Evolutionary conservation across 2,329 filamentous ascomycete genomes (phyloP).

Genomic region (Monilinia vaccinii-corymbosi): DNA sequence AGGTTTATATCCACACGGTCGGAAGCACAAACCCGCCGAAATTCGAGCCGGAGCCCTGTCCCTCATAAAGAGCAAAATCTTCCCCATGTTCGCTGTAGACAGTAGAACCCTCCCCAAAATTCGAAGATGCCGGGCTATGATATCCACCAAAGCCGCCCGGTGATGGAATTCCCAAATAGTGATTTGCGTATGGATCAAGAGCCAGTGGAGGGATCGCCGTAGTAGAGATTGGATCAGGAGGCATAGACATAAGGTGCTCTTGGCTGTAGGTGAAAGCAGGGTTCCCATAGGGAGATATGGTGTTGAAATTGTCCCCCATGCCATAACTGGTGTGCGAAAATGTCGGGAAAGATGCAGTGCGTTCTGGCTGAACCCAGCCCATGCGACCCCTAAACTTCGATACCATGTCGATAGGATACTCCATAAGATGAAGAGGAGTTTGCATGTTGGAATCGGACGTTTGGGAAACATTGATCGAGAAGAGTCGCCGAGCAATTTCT

Average conservation of each 20-base stretch:
- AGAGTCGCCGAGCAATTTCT: slow-evolving; percentile 70
- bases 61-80: slow-evolving; percentile 30
- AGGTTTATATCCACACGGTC: slow-evolving; percentile 30
- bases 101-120: slow-evolving; percentile 51
- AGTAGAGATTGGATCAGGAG: slow-evolving; percentile 38
- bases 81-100: slow-evolving; percentile 56
- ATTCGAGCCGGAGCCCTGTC: slow-evolving; percentile 25
- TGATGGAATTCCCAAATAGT: slow-evolving; percentile 56
- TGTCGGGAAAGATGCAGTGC: slow-evolving; percentile 52
- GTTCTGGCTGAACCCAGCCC: slow-evolving; percentile 53
- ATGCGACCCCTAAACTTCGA: slow-evolving; percentile 60
- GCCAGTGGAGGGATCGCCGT: slow-evolving; percentile 45
- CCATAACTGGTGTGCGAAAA: slow-evolving; percentile 49
- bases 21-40: slow-evolving; percentile 32
- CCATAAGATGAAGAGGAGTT: slow-evolving; percentile 58
- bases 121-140: slow-evolving; percentile 53
- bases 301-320: slow-evolving; percentile 37
- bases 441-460: slow-evolving; percentile 48
- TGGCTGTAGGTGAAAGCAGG: slow-evolving; percentile 55
- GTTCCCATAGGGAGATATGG: slow-evolving; percentile 46
- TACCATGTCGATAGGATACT: slow-evolving; percentile 62
- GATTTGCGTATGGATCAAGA: slow-evolving; percentile 43
- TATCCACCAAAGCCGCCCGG: slow-evolving; percentile 44
- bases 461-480: slow-evolving; percentile 55
- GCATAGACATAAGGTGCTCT: slow-evolving; percentile 50